These are phyloP conservation scores for Tetrapisispora phaffii DNA, from an alignment of 805 yeast genomes.

Conservation along the genomic window DNA sequence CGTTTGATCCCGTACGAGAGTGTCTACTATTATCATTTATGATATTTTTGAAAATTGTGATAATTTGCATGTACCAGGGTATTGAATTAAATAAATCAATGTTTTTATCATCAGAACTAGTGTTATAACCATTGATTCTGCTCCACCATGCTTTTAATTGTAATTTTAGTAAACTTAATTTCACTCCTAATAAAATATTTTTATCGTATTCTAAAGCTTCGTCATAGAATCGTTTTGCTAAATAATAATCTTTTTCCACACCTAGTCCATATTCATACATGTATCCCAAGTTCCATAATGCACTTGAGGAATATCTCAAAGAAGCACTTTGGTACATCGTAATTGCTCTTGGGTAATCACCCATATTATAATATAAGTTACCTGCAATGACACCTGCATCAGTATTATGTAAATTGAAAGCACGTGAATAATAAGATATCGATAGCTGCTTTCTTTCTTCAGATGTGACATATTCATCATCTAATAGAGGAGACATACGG, in stretches of 20 bases:
- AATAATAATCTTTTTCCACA: slow-evolving; percentile 59
- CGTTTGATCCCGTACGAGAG: background rate
- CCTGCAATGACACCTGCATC: slow-evolving; percentile 80
- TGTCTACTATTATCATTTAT: background rate
- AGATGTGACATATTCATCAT: slow-evolving; percentile 31
- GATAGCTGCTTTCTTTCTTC: slow-evolving; percentile 44
- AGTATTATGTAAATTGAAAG: slow-evolving; percentile 44
- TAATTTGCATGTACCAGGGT: slow-evolving; percentile 10
- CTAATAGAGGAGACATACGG: slow-evolving; percentile 35
- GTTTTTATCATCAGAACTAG: slow-evolving; percentile 5
- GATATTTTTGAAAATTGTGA: slow-evolving; percentile 6
- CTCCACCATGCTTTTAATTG: slow-evolving; percentile 16
- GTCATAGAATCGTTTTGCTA: slow-evolving; percentile 84
- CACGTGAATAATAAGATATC: slow-evolving; percentile 44
- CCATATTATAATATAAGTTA: slow-evolving; percentile 49
- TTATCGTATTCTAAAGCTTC: slow-evolving; percentile 15
- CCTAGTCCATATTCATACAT: slow-evolving; percentile 85
- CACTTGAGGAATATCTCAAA: slow-evolving; percentile 48
- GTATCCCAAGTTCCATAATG: slow-evolving; percentile 72
- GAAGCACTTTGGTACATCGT: slow-evolving; percentile 55
- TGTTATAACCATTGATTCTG: slow-evolving; percentile 31
- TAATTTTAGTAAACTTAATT: slow-evolving; percentile 21
- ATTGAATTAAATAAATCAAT: slow-evolving; percentile 1
- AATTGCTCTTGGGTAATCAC: slow-evolving; percentile 50
- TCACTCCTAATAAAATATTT: slow-evolving; percentile 17